A percentile compares a stretch with the other conserved stretches of the same genome.
Conservation (phyloP, 2,329 filamentous ascomycete species). For the Arthrinium puccinioides region DNA sequence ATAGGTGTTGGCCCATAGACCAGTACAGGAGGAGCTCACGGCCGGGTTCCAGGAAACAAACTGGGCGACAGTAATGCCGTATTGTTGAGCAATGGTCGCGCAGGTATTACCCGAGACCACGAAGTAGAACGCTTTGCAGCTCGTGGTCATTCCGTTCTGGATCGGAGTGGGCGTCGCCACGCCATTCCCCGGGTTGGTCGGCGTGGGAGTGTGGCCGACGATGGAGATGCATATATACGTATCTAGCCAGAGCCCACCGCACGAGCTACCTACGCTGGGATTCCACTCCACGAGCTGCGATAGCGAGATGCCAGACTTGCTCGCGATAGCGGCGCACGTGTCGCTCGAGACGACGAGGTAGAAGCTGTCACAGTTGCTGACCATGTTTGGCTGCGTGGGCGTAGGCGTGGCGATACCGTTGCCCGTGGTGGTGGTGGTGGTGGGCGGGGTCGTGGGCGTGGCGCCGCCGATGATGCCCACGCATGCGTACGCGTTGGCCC, state of each 20-base stretch:
- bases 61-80: background rate
- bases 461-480: background rate
- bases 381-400: background rate
- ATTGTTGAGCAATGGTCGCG: background rate
- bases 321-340: background rate
- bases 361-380: background rate
- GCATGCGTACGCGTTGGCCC: background rate
- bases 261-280: background rate
- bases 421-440: background rate
- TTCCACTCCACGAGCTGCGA: background rate
- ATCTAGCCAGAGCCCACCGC: background rate
- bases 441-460: background rate
- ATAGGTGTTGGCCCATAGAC: background rate
- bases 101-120: background rate
- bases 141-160: background rate
- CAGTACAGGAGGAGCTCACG: background rate
- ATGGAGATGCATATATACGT: background rate
- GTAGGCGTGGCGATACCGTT: background rate
- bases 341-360: background rate
- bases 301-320: background rate
- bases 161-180: slow-evolving; percentile 1
- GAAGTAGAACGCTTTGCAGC: background rate
- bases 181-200: background rate
- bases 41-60: background rate
- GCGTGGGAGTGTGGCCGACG: background rate